These are phyloP conservation scores for Plectosphaerella plurivora DNA, from an alignment of 2,329 filamentous ascomycete genomes.

Conservation along the genomic window DNA sequence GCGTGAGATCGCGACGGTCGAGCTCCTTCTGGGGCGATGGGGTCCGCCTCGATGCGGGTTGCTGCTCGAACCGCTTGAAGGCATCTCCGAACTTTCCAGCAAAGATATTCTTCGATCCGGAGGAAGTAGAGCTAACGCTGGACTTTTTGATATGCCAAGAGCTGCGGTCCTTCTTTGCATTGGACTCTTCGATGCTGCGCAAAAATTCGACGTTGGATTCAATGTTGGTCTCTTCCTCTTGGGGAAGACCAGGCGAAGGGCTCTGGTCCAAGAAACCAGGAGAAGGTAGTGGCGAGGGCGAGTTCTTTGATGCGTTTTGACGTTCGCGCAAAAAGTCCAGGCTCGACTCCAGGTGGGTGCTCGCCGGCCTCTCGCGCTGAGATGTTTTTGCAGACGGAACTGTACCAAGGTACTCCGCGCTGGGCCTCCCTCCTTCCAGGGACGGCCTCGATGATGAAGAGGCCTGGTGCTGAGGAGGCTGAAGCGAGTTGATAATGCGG, in stretches of 20 bases:
- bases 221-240: slow-evolving; percentile 61
- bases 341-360: slow-evolving; percentile 78
- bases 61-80: slow-evolving; percentile 82
- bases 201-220: slow-evolving; percentile 80
- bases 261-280: slow-evolving; percentile 29
- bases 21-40: slow-evolving; percentile 45
- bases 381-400: slow-evolving; percentile 36
- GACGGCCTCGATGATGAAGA: slow-evolving; percentile 58
- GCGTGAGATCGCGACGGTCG: slow-evolving; percentile 53
- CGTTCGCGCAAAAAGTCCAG: slow-evolving; percentile 78
- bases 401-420: slow-evolving; percentile 55
- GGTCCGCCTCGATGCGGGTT: slow-evolving; percentile 31
- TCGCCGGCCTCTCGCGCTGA: slow-evolving; percentile 65
- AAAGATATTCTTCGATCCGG: slow-evolving; percentile 76
- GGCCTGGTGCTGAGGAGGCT: slow-evolving; percentile 25
- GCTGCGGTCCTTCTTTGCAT: slow-evolving; percentile 48
- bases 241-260: slow-evolving; percentile 34
- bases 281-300: slow-evolving; percentile 25
- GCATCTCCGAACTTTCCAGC: slow-evolving; percentile 88
- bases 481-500: slow-evolving; percentile 19
- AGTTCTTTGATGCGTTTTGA: slow-evolving; percentile 36
- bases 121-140: slow-evolving; percentile 64
- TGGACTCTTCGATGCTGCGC: slow-evolving; percentile 66
- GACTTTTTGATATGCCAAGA: slow-evolving; percentile 65
- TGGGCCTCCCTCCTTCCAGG: slow-evolving; percentile 65